These are phyloP conservation scores for Boeremia lycopersici DNA, from an alignment of 2,329 filamentous ascomycete genomes.

Conservation along the genomic window DNA sequence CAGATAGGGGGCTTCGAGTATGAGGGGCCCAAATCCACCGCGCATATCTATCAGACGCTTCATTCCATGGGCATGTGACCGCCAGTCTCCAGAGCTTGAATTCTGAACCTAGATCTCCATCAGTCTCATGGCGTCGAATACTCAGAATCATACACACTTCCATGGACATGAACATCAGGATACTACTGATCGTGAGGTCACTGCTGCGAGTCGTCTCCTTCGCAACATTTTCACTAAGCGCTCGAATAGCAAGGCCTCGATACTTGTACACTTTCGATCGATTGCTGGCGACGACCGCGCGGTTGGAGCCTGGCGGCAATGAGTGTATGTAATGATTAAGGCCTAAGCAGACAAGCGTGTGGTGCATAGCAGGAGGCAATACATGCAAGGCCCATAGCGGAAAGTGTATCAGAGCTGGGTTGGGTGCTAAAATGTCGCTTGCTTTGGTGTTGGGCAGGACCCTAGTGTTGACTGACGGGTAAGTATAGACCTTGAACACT, in stretches of 20 bases:
- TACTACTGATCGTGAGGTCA: slow-evolving; percentile 35
- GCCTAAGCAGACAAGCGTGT: slow-evolving; percentile 34
- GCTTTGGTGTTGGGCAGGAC: slow-evolving; percentile 29
- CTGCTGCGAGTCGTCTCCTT: slow-evolving; percentile 32
- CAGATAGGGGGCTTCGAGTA: slow-evolving; percentile 25
- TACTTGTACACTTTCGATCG: slow-evolving; percentile 36
- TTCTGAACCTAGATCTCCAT: slow-evolving; percentile 33
- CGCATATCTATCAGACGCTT: slow-evolving; percentile 35
- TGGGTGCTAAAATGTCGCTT: slow-evolving; percentile 28
- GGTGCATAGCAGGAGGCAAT: slow-evolving; percentile 37
- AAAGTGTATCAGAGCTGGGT: slow-evolving; percentile 36
- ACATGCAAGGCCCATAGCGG: slow-evolving; percentile 33
- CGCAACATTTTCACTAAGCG: slow-evolving; percentile 30
- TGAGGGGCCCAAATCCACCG: slow-evolving; percentile 31
- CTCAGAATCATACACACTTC: slow-evolving; percentile 25
- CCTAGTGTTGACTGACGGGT: slow-evolving; percentile 31
- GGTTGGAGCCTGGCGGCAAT: slow-evolving; percentile 19
- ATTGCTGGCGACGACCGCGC: slow-evolving; percentile 13
- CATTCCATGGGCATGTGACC: slow-evolving; percentile 35
- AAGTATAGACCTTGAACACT: not conserved
- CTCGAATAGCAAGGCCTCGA: slow-evolving; percentile 36
- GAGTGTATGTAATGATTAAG: slow-evolving; percentile 34
- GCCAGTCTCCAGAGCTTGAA: slow-evolving; percentile 30
- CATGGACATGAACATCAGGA: slow-evolving; percentile 37
- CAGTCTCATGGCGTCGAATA: not conserved